phyloP scores from a whole-genome alignment of 345 rosid species.

The Murraya koenigii region DNA sequence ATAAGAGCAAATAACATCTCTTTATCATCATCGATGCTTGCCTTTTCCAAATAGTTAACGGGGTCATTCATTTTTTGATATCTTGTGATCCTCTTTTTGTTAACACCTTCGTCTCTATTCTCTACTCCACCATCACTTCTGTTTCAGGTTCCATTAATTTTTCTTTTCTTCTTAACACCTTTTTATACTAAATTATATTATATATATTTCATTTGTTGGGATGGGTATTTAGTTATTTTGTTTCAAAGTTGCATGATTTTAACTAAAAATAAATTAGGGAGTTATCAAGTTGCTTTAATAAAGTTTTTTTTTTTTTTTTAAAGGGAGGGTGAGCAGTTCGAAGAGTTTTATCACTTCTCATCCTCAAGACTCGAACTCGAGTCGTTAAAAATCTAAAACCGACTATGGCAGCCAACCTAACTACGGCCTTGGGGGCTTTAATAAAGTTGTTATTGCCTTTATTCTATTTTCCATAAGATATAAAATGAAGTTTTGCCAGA shows the following conservation, averaged over 20 bases:
- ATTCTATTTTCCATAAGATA: too few relatives aligned
- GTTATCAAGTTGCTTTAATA: too few relatives aligned
- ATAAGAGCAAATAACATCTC: slow-evolving; percentile 49
- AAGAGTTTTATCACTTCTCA: too few relatives aligned
- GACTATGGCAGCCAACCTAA: too few relatives aligned
- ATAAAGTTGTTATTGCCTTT: too few relatives aligned
- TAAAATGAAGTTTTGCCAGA: too few relatives aligned
- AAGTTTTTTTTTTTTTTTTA: too few relatives aligned
- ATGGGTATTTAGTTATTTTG: background rate
- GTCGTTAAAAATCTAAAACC: too few relatives aligned
- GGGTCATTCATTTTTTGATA: slow-evolving; percentile 47
- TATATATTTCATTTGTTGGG: background rate
- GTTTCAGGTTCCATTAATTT: slow-evolving; percentile 59
- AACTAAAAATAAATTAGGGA: too few relatives aligned
- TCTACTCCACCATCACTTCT: slow-evolving; percentile 78
- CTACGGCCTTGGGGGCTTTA: too few relatives aligned
- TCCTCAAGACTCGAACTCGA: too few relatives aligned
- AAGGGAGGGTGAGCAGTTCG: too few relatives aligned
- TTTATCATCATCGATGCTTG: slow-evolving; percentile 48
- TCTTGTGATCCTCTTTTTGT: slow-evolving; percentile 88
- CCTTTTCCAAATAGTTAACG: slow-evolving; percentile 67
- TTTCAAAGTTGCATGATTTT: background rate
- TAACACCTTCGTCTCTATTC: slow-evolving; percentile 81
- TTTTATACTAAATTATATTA: background rate
- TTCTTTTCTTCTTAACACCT: background rate